Evolutionary conservation across 257 asterid species (phyloP), one percentile per base, ranked within the genome.

Genomic region (Misopates orontium): DNA sequence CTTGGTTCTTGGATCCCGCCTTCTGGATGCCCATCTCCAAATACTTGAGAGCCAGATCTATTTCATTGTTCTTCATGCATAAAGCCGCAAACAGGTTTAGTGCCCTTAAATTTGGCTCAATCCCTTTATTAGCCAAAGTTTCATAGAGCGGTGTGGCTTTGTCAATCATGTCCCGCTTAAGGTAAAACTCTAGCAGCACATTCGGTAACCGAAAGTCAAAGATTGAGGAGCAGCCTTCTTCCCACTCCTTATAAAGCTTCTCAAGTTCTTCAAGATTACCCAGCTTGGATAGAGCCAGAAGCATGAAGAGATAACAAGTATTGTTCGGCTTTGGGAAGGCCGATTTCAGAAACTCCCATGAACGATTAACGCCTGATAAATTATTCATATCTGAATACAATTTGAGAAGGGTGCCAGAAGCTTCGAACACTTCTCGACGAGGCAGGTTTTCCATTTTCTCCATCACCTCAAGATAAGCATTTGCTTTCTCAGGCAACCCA

Each of bases 11-110:
- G 1, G 59, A 55, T 52, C 48, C 69, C 39, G 72, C 72, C 70
- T 68, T 80, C 20, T 67, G 58, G 20, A 79, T 76, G 18, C 87
- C 95, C 73, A 36, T 73, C 57, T 86, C 88, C 80, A 91, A 65
- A 78, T 91, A 79, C 66, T 84, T 70, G 69, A 91, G 60, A 68
- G 90, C 95, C 64, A 58, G 61, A 75, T 84, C 96, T 11, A 86
- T 76, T 61, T 83, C 73, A 32, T 52, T 15, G 14, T 67, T 86
- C 70, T 75, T 82, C 13, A 86, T 42, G 75, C 79, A 78, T 47
- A 84, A 62, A 66, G 50, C 56, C 19, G 80, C 60, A 58, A 88
- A 75, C 64, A 75, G 71, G 53, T 79, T 63, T 15, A 80, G 68
- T 12, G 94, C 74, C 80, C 59, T 80, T 32, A 86, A 69, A 75